Base-by-base conservation (phyloP, 2,329 filamentous ascomycete genomes). In the Fusarium avenaceum region DNA sequence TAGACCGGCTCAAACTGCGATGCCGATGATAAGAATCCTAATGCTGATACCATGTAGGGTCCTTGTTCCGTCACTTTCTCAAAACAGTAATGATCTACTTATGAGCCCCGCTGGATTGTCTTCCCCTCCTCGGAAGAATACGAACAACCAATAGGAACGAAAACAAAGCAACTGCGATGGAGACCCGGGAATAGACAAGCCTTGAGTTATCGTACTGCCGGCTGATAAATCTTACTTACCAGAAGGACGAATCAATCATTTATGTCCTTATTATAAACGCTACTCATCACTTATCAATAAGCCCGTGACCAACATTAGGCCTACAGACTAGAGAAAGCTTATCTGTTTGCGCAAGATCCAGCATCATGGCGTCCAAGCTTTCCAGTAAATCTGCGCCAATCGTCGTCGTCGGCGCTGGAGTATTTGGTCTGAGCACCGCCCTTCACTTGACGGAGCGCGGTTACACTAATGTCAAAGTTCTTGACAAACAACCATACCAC, bases 391-490 rank as follows among this genome's bases (percentile, higher is more conserved):
- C 33, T 3, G 33, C 46, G 1, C 46, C 32, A 19, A 49, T 49
- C 13, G 11, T 49, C 7, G 4, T 49, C 22, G 22, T 49, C 15
- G 46, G 46, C 20, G 46, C 46, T 28, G 46, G 46, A 10, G 46
- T 49, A 2, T 49, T 49, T 19, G 46, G 46, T 8, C 22, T 49
- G 2, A 49, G 46, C 33, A 49, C 46, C 3, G 46, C 46, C 22
- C 13, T 49, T 15, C 46, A 49, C 33, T 7, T 49, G 7, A 33
- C 17, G 7, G 46, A 49, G 4, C 46, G 46, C 17, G 46, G 46
- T 6, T 49, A 49, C 32, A 49, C 22, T 17, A 49, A 49, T 15
- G 32, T 49, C 20, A 49, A 49, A 13, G 46, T 49, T 26, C 46
- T 49, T 13, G 46, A 49, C 8, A 39, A 49, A 14, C 46, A 39